phyloP scores from a whole-genome alignment of 305 asterid species.

The Solanum hybrid region DNA sequence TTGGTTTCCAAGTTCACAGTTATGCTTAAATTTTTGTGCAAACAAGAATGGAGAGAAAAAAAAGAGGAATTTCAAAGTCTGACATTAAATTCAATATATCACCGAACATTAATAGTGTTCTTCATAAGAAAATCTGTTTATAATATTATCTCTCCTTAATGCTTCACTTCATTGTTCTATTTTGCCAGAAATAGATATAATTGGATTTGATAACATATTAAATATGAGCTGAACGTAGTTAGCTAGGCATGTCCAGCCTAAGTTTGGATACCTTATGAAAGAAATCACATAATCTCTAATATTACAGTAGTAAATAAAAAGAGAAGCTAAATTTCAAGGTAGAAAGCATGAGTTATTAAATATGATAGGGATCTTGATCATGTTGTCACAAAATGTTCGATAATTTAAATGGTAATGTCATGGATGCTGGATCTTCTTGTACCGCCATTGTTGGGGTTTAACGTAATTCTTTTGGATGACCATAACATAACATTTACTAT shows the following conservation, averaged over 20 bases:
- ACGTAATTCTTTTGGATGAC: not conserved
- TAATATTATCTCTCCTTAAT: not conserved
- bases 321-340: not conserved
- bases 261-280: not conserved
- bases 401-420: constrained; percentile 19
- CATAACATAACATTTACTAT: not conserved
- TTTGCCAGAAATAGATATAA: not conserved
- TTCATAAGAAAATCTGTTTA: not conserved
- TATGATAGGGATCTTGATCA: not conserved
- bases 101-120: not conserved
- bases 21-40: not conserved
- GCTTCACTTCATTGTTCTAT: not conserved
- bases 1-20: not conserved
- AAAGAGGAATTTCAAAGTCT: not conserved
- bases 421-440: constrained; percentile 32
- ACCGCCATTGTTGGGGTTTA: constrained; percentile 16
- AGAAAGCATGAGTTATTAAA: not conserved
- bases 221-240: not conserved
- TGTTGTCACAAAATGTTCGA: not conserved
- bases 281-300: not conserved
- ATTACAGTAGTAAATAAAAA: not conserved
- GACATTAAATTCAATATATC: not conserved
- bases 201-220: not conserved
- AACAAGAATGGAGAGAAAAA: not conserved
- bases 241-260: not conserved